phyloP scores from a whole-genome alignment of 176 grass and related monocot species.

The Ensete ventricosum region DNA sequence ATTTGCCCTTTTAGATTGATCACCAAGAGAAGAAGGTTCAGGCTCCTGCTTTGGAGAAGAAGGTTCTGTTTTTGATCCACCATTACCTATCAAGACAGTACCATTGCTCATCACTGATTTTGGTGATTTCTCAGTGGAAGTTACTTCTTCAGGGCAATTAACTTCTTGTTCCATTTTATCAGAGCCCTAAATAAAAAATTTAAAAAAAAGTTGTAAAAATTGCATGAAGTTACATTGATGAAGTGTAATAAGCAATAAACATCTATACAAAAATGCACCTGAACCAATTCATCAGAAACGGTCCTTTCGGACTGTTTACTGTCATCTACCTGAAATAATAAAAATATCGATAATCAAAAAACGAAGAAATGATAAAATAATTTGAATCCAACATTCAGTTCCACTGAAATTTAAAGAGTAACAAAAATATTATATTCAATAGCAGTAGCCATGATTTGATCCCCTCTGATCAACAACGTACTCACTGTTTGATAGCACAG shows the following conservation, averaged over 20 bases:
- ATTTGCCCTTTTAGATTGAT: conserved; percentile 18
- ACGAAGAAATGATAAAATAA: background rate
- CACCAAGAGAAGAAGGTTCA: conserved; percentile 26
- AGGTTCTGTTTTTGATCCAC: conserved; percentile 35
- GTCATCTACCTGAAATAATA: conserved; percentile 55
- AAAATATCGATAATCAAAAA: conserved; percentile 3
- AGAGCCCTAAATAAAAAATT: conserved; percentile 35
- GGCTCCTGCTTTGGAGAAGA: conserved; percentile 57
- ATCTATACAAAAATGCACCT: conserved; percentile 22
- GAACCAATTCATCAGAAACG: conserved; percentile 68
- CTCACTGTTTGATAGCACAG: too few relatives aligned
- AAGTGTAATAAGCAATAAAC: background rate
- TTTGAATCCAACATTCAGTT: too few relatives aligned
- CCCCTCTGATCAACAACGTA: too few relatives aligned
- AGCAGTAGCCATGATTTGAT: too few relatives aligned
- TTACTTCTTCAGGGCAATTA: conserved; percentile 44
- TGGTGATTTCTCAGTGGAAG: conserved; percentile 16
- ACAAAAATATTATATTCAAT: too few relatives aligned
- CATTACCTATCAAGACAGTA: conserved; percentile 32
- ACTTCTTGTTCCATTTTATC: conserved; percentile 36
- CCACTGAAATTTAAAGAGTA: too few relatives aligned
- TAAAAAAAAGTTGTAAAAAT: conserved; percentile 4
- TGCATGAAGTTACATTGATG: conserved; percentile 14
- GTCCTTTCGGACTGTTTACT: conserved; percentile 80
- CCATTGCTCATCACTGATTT: conserved; percentile 29